A percentile compares a stretch with the other conserved stretches of the same genome.
Evolutionary conservation across 2,329 filamentous ascomycete species (phyloP).

Genomic region (Clarireedia monteithiana): DNA sequence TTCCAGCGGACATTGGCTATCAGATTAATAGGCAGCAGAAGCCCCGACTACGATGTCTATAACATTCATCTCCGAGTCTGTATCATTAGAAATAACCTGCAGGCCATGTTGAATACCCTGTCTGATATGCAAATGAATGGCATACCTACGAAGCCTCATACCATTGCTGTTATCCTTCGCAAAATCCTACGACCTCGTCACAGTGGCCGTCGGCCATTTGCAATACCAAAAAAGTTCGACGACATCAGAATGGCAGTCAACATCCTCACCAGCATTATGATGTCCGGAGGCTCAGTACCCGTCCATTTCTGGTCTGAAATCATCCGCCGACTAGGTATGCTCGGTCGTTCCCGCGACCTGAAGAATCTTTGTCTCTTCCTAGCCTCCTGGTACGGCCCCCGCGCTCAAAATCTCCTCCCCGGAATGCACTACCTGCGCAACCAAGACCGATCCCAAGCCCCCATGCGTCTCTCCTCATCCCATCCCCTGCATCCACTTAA

Average conservation of each 20-base stretch:
- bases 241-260: constrained; percentile 34
- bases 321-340: constrained; percentile 52
- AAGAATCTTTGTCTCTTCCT: constrained; percentile 44
- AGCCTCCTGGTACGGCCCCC: constrained; percentile 32
- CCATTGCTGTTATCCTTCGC: constrained; percentile 36
- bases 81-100: constrained; percentile 28
- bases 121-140: constrained; percentile 42
- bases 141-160: constrained; percentile 35
- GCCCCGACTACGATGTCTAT: constrained; percentile 33
- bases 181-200: constrained; percentile 33
- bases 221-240: constrained; percentile 14
- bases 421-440: not conserved
- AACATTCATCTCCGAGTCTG: constrained; percentile 40
- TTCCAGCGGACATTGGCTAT: constrained; percentile 49
- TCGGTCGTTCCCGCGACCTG: constrained; percentile 42
- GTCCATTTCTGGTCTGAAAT: constrained; percentile 47
- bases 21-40: constrained; percentile 36
- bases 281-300: constrained; percentile 35
- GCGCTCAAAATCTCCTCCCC: not conserved
- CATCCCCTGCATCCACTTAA: constrained; percentile 29
- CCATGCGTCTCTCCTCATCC: constrained; percentile 10
- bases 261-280: constrained; percentile 40
- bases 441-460: constrained; percentile 11
- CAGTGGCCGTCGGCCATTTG: constrained; percentile 15
- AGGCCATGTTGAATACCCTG: constrained; percentile 16